phyloP scores from a whole-genome alignment of 2,329 filamentous ascomycete species.

The Parastagonospora nodorum region DNA sequence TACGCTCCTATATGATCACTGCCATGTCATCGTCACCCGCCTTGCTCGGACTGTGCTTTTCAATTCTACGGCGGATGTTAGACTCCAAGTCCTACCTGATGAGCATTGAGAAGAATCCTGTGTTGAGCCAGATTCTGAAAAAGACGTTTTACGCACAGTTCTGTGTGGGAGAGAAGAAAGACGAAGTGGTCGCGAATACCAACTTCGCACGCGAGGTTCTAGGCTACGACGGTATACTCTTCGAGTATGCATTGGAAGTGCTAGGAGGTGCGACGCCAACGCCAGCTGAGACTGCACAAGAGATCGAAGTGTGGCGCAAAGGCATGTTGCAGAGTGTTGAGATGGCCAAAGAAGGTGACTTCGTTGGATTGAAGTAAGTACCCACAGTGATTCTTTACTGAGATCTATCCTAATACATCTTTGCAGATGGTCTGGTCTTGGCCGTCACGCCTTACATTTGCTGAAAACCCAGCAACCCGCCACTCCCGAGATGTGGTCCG shows the following conservation, averaged over 20 bases:
- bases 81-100: conserved; percentile 69
- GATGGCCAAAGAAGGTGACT: conserved; percentile 57
- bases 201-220: conserved; percentile 70
- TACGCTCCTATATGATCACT: conserved; percentile 72
- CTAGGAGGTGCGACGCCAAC: conserved; percentile 66
- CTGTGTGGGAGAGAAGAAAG: conserved; percentile 77
- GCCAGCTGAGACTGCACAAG: conserved; percentile 59
- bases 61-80: conserved; percentile 70
- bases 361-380: conserved; percentile 59
- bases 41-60: conserved; percentile 72
- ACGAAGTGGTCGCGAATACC: conserved; percentile 68
- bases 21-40: conserved; percentile 71
- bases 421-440: conserved; percentile 77
- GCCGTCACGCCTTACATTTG: conserved; percentile 70
- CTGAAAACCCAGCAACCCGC: conserved; percentile 68
- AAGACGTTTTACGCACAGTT: conserved; percentile 90
- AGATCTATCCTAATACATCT: conserved; percentile 16
- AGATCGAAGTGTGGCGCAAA: conserved; percentile 72
- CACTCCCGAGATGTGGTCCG: conserved; percentile 66
- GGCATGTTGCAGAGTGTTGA: conserved; percentile 76
- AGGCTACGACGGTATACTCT: conserved; percentile 82
- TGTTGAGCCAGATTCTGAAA: conserved; percentile 73
- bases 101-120: conserved; percentile 74
- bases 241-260: conserved; percentile 83
- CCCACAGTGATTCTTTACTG: neutral